These are phyloP conservation scores for Aspergillus pseudotamarii DNA, from an alignment of 2,329 filamentous ascomycete genomes.

Conservation along the genomic window DNA sequence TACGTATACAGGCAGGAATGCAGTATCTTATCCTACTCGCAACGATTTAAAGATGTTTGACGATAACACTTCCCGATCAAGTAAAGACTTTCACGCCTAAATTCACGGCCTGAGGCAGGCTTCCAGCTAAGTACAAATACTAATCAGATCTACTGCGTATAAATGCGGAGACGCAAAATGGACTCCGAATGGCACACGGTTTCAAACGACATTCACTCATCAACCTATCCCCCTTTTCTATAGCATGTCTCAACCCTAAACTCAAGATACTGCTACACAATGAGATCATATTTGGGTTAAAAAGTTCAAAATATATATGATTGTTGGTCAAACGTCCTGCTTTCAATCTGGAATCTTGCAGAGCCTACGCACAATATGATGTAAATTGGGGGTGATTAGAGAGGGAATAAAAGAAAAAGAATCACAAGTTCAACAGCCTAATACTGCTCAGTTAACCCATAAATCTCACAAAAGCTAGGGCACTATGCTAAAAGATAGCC, in stretches of 20 bases:
- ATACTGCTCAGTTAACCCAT: background rate
- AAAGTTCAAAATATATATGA: background rate
- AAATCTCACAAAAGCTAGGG: background rate
- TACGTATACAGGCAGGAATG: background rate
- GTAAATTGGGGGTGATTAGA: background rate
- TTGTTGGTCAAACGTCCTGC: background rate
- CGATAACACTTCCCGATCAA: background rate
- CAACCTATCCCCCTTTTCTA: background rate
- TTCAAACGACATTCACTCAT: background rate
- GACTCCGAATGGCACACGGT: background rate
- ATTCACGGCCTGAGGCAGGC: background rate
- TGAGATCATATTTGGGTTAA: background rate
- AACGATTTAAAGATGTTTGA: background rate
- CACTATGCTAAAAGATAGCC: background rate
- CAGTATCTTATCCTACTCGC: background rate
- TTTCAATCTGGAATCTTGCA: background rate
- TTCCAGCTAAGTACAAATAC: background rate
- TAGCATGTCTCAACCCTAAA: background rate
- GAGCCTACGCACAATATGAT: background rate
- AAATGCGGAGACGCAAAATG: background rate
- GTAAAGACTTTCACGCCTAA: background rate
- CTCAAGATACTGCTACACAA: background rate
- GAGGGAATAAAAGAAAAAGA: background rate
- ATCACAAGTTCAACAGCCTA: too few relatives aligned
- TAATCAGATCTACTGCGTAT: background rate